Conservation (phyloP, 2,329 filamentous ascomycete species). For the Pyrenochaeta sp. region DNA sequence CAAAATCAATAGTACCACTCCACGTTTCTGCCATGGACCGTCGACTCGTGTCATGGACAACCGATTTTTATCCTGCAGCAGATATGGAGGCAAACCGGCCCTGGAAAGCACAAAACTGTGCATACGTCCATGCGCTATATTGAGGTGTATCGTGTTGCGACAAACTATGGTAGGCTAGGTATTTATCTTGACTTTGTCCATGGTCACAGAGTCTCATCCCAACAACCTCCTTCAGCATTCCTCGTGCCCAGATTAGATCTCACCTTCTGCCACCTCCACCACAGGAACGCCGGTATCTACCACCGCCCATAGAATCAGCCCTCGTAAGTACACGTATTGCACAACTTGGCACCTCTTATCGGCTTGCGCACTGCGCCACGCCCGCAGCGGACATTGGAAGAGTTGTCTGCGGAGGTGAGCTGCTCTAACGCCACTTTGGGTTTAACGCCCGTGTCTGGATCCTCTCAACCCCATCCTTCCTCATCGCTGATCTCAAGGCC, state of each 20-base stretch:
- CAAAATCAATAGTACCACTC: neutral
- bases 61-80: neutral
- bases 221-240: neutral
- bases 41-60: neutral
- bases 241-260: neutral
- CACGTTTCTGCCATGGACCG: too few species aligned
- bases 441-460: slow-evolving; percentile 14
- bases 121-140: too few species aligned
- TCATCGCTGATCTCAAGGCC: slow-evolving; percentile 18
- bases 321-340: slow-evolving; percentile 7
- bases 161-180: too few species aligned
- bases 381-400: slow-evolving; percentile 19
- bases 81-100: too few species aligned
- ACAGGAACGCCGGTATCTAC: neutral
- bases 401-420: slow-evolving; percentile 19
- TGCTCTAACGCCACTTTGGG: slow-evolving; percentile 15
- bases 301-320: slow-evolving; percentile 1
- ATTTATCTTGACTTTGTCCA: too few species aligned
- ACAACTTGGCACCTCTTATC: slow-evolving; percentile 5
- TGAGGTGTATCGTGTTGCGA: too few species aligned
- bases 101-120: too few species aligned
- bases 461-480: slow-evolving; percentile 7
- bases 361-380: slow-evolving; percentile 21
- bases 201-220: slow-evolving; percentile 3
- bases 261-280: neutral